Conservation (phyloP, 345 rosid genomes). For the Pugionium dolabratum region DNA sequence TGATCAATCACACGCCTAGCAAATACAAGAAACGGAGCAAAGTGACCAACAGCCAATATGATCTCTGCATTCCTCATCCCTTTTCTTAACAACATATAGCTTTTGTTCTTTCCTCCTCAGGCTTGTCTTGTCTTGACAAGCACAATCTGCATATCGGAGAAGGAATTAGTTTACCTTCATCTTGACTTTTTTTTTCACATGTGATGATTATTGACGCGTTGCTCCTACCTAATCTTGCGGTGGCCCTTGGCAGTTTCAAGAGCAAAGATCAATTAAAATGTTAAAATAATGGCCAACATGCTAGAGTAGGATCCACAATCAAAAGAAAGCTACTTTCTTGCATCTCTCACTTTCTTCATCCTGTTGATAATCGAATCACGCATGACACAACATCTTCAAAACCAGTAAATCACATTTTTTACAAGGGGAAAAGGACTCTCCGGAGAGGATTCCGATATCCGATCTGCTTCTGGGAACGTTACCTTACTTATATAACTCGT, state of each 20-base stretch:
- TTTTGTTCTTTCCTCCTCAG: conserved; percentile 8
- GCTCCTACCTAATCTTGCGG: conserved; percentile 22
- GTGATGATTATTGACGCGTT: conserved; percentile 6
- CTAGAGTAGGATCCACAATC: conserved; percentile 23
- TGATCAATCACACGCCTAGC: conserved; percentile 46
- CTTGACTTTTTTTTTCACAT: conserved; percentile 16
- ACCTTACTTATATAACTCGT: background rate
- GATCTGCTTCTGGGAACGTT: background rate
- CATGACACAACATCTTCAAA: conserved; percentile 2
- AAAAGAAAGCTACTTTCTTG: conserved; percentile 17
- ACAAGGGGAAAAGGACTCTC: too few species aligned
- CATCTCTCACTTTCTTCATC: conserved; percentile 19
- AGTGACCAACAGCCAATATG: conserved; percentile 38
- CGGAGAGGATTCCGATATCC: too few species aligned
- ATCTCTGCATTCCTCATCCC: conserved; percentile 32
- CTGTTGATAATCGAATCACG: background rate
- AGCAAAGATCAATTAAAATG: background rate
- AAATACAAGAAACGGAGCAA: conserved; percentile 50
- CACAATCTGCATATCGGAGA: conserved; percentile 2
- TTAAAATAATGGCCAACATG: conserved; percentile 8
- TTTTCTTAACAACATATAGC: conserved; percentile 1
- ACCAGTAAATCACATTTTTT: conserved; percentile 2
- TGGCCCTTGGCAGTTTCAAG: conserved; percentile 26
- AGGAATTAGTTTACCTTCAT: conserved; percentile 4
- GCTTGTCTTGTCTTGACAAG: background rate